phyloP scores from a whole-genome alignment of 176 grass and related monocot genomes.

The Thinopyrum elongatum region DNA sequence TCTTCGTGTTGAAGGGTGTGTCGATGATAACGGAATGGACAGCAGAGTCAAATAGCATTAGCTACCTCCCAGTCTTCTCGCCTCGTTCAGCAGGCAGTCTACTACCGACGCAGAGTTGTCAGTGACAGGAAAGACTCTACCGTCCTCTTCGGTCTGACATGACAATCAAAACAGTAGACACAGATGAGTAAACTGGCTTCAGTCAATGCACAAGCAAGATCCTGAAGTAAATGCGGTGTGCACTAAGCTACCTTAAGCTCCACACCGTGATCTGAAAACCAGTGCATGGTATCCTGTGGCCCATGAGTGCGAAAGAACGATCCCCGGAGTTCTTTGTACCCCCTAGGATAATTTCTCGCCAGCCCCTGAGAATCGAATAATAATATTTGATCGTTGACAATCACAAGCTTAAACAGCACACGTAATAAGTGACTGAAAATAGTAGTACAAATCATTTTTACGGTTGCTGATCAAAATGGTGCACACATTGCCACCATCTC shows the following conservation, averaged over 20 bases:
- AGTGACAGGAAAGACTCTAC: conserved; percentile 84
- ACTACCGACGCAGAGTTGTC: conserved; percentile 76
- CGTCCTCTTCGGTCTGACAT: conserved; percentile 77
- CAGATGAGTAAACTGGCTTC: not conserved
- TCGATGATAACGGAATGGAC: not conserved
- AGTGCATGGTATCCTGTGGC: conserved; percentile 77
- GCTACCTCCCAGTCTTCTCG: conserved; percentile 69
- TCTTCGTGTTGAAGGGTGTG: not conserved
- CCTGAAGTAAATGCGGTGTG: not conserved
- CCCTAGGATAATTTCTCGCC: conserved; percentile 81
- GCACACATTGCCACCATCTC: not conserved
- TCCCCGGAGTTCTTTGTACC: conserved; percentile 72
- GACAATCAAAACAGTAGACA: not conserved
- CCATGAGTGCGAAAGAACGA: conserved; percentile 81
- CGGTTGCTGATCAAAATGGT: not conserved
- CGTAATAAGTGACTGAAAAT: not conserved
- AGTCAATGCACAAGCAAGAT: conserved; percentile 7
- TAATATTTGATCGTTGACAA: not conserved
- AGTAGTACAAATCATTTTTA: not conserved
- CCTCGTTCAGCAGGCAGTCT: conserved; percentile 90
- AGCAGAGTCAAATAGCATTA: conserved; percentile 7
- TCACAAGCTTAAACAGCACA: not conserved
- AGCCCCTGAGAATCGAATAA: conserved; percentile 36
- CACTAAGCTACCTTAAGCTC: conserved; percentile 69
- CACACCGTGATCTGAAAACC: conserved; percentile 82